phyloP scores from a whole-genome alignment of 108 stramenopile genomes.

The Epipyxis sp. region DNA sequence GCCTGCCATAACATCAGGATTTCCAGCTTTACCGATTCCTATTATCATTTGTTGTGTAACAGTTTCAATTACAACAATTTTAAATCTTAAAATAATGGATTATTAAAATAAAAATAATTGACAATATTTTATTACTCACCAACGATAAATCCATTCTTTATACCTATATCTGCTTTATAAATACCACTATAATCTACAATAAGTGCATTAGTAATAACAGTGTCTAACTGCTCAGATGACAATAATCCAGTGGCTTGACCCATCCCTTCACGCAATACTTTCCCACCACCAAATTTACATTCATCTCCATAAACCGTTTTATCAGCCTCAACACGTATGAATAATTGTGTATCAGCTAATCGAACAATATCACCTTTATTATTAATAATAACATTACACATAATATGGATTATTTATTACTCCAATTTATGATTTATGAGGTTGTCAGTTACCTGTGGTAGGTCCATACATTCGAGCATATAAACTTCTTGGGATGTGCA shows the following conservation, averaged over 20 bases:
- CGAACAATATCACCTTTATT: constrained; percentile 81
- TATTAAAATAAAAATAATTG: too few relatives aligned
- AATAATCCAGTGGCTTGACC: constrained; percentile 76
- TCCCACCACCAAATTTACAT: constrained; percentile 97
- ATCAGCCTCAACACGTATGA: constrained; percentile 57
- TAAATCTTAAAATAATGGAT: too few relatives aligned
- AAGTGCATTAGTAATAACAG: constrained; percentile 91
- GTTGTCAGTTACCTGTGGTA: constrained; percentile 38
- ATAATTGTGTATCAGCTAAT: constrained; percentile 81
- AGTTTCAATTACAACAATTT: too few relatives aligned
- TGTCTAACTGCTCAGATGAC: constrained; percentile 63
- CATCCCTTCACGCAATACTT: constrained; percentile 96
- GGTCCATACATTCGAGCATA: constrained; percentile 53
- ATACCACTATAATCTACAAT: constrained; percentile 79
- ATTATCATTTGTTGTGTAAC: too few relatives aligned
- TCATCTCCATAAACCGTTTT: constrained; percentile 83
- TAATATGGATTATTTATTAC: too few relatives aligned
- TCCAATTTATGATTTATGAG: too few relatives aligned
- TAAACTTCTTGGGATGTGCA: constrained; percentile 14
- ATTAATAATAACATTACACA: too few relatives aligned
- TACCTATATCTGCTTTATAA: constrained; percentile 89
- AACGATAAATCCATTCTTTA: constrained; percentile 80
- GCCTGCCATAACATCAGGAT: constrained; percentile 89
- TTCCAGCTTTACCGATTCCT: constrained; percentile 95
- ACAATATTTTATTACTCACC: too few relatives aligned